Percentiles rank a stretch among this genome's conserved stretches.
These are phyloP conservation scores for Magnolia officinalis DNA, from an alignment of 164 flowering plant species.

Conservation along the genomic window DNA sequence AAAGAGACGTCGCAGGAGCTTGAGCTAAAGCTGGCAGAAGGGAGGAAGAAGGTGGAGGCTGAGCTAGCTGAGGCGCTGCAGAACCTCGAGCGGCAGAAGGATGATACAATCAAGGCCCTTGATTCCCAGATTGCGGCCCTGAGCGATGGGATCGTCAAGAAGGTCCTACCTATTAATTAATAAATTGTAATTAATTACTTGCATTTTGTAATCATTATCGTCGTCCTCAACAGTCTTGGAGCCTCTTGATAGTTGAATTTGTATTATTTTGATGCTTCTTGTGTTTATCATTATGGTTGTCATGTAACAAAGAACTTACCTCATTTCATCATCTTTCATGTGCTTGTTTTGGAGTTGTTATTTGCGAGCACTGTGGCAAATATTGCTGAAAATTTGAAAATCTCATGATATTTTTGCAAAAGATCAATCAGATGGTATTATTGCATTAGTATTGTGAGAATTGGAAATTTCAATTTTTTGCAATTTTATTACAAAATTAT, in stretches of 20 bases:
- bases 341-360: background rate
- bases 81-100: slow-evolving; percentile 75
- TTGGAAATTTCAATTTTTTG: too few relatives aligned
- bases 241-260: background rate
- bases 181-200: too few relatives aligned
- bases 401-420: too few relatives aligned
- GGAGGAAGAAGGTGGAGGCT: slow-evolving; percentile 74
- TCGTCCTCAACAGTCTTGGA: background rate
- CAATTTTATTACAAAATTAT: too few relatives aligned
- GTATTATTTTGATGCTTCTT: background rate
- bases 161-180: slow-evolving; percentile 61
- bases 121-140: slow-evolving; percentile 84
- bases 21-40: slow-evolving; percentile 68
- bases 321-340: background rate
- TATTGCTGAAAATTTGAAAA: too few relatives aligned
- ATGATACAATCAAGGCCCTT: slow-evolving; percentile 66
- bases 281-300: background rate
- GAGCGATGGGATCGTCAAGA: slow-evolving; percentile 77
- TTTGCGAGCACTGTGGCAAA: too few relatives aligned
- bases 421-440: too few relatives aligned
- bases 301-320: background rate
- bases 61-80: slow-evolving; percentile 81
- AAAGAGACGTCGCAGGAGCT: slow-evolving; percentile 79
- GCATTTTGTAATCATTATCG: background rate
- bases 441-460: too few relatives aligned